Conservation (phyloP, 2,329 filamentous ascomycete genomes). For the Dryadomyces sulphureus region DNA sequence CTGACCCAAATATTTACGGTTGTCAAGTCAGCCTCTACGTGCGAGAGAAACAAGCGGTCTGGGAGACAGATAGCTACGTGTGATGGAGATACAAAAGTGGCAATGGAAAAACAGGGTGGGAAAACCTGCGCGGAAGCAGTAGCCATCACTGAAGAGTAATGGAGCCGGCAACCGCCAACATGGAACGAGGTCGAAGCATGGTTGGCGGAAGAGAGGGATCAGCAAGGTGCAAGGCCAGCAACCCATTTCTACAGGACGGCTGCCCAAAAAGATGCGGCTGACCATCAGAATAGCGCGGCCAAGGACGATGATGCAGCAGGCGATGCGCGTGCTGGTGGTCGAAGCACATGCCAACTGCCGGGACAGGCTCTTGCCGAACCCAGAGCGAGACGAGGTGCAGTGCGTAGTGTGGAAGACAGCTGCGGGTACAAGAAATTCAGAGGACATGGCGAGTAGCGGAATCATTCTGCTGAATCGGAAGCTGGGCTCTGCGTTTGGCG, state of each 20-base stretch:
- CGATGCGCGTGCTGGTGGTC: constrained; percentile 94
- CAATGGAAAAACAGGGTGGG: not conserved
- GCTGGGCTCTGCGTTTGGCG: constrained; percentile 28
- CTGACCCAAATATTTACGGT: not conserved
- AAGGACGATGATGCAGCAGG: constrained; percentile 32
- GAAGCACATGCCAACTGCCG: constrained; percentile 86
- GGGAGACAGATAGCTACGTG: not conserved
- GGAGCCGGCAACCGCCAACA: constrained; percentile 55
- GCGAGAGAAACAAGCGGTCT: not conserved
- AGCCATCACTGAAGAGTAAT: constrained; percentile 53
- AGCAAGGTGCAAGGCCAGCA: not conserved
- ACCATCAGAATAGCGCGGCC: not conserved
- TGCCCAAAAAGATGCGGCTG: not conserved
- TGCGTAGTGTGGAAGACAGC: constrained; percentile 83
- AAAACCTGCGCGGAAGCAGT: not conserved
- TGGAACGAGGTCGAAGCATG: constrained; percentile 55
- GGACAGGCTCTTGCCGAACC: constrained; percentile 68
- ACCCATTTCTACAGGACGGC: not conserved
- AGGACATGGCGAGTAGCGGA: constrained; percentile 40
- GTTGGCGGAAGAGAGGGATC: constrained; percentile 28
- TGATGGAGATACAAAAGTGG: not conserved
- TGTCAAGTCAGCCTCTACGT: not conserved
- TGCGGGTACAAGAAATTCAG: too few relatives aligned
- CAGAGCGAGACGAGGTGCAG: constrained; percentile 75
- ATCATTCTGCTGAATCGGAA: constrained; percentile 48